Base-by-base conservation (phyloP, 1,284 basidiomycete genomes). In the Phenoliferia sp. region DNA sequence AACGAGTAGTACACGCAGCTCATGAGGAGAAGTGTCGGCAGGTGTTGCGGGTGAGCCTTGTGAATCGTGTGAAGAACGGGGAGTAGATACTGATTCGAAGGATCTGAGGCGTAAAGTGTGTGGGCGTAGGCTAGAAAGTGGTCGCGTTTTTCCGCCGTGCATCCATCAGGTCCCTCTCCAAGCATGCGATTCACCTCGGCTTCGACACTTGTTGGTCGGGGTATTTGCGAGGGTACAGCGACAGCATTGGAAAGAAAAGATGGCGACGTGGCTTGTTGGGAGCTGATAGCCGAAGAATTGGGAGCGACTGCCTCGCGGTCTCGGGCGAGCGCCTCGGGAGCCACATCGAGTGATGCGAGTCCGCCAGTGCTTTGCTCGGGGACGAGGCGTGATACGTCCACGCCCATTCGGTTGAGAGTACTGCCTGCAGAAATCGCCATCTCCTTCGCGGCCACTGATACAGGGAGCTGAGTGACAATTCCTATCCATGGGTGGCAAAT, bases 1-100 rank as follows among this genome's bases (percentile, higher is more conserved):
- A 76, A 63, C 22, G 79, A 75, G 66, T 79, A 78, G 52, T 79
- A 77, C 2, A 79, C 80, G 69, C 80, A 80, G 32, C 77, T 76
- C 52, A 80, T 71, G 7, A 81, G 70, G n/a, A 81, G 69, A 32
- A 80, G 64, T 17, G 76, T 79, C 50, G 79, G 80, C 26, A 78
- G 62, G 66, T 80, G 78, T 28, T 76, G 75, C 12, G 78, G 76
- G 63, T 80, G 78, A 15, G 77, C 65, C 22, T 69, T 69, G 52
- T 73, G 72, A 52, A 80, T 75, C 59, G 75, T 72, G 34, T 74
- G 73, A 31, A 80, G 70, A 22, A 79, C 68, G 17, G 76, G 76
- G 12, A 80, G 63, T 19, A 81, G 73, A 22, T 78, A 63, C 17
- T 35, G 32, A 31, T 33, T 57, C n/a, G 12, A 33, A 19, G 69